Base-by-base conservation (phyloP, 805 yeast genomes). In the Starmerella floricola region DNA sequence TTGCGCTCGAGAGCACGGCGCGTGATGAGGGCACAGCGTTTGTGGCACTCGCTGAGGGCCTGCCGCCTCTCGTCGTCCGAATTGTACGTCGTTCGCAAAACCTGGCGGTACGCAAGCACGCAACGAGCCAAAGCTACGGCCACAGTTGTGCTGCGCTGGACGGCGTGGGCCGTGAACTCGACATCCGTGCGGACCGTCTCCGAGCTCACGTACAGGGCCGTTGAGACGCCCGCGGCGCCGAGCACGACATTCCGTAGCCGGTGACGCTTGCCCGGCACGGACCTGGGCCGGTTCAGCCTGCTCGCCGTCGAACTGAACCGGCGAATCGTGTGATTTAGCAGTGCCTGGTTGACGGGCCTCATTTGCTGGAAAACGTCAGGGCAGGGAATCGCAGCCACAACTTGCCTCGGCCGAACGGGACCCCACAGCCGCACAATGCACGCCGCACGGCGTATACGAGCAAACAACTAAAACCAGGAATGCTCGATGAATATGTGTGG, bases 1-100 rank as follows among this genome's bases (percentile, higher is more conserved):
- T 91, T 91, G 24, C 66, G 67, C 56, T 83, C 86, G 28, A 91
- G 62, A 0, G 96, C 95, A 33, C 65, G 62, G 42, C 84, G 66
- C 0, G 98, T 84, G 41, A 86, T 76, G 10, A 65, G 56, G 0
- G 98, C 96, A 36, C 95, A 86, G 42, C 65, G 65, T 44, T 65
- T 59, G 58, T 91, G 97, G 33, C 94, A 81, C 31, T 67, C 60
- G 6, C 72, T 61, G 38, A 88, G 60, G 1, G 78, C 88, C 3
- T 55, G 50, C 2, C 59, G 52, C 35, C 78, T 69, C 2, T 64
- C 73, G 4, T 72, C 77, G 2, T 57, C 61, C 10, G 63, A 53
- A 2, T 56, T 64, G 44, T 67, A 78, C 5, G 63, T 60, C 15
- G 53, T 57, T 16, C 65, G 67, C 20, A 87, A 64, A 0, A 76